Conservation (phyloP, 176 grass and related monocot species). For the Oryza meridionalis region DNA sequence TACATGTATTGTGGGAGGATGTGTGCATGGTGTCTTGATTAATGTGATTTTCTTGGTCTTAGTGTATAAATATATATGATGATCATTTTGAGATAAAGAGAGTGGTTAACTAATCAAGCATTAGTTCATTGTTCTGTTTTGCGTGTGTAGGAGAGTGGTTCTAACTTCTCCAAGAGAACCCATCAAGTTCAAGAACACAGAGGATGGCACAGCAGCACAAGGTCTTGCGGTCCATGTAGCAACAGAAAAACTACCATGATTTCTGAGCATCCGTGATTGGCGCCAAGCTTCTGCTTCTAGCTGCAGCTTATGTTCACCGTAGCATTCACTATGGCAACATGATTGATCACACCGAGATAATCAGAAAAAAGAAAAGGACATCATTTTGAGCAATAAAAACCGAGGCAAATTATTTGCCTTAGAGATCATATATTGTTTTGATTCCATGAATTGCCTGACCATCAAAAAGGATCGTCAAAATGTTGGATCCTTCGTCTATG, state of each 20-base stretch:
- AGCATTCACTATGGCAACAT: slow-evolving; percentile 86
- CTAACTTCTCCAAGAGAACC: no score
- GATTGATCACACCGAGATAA: slow-evolving; percentile 72
- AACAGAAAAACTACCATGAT: slow-evolving; percentile 70
- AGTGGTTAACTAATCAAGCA: no score
- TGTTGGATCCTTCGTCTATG: not conserved
- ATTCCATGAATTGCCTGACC: slow-evolving; percentile 89
- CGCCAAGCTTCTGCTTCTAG: slow-evolving; percentile 71
- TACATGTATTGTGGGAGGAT: no score
- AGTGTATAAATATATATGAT: no score
- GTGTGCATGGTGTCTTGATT: no score
- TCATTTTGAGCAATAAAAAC: slow-evolving; percentile 27
- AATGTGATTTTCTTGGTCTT: no score
- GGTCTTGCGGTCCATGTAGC: slow-evolving; percentile 73
- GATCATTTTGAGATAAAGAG: no score
- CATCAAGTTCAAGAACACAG: slow-evolving; percentile 56
- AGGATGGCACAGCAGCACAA: slow-evolving; percentile 29
- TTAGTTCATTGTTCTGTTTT: no score
- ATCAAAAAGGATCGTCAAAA: slow-evolving; percentile 81
- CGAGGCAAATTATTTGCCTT: not conserved
- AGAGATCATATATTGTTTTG: not conserved
- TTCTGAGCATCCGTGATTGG: slow-evolving; percentile 45
- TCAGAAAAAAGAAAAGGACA: not conserved
- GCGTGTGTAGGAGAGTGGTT: no score
- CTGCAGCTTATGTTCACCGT: slow-evolving; percentile 12